A percentile compares a stretch with the other conserved stretches of the same genome.
These are phyloP conservation scores for Phylloporus sp. DNA, from an alignment of 768 basidiomycete species.

Conservation along the genomic window DNA sequence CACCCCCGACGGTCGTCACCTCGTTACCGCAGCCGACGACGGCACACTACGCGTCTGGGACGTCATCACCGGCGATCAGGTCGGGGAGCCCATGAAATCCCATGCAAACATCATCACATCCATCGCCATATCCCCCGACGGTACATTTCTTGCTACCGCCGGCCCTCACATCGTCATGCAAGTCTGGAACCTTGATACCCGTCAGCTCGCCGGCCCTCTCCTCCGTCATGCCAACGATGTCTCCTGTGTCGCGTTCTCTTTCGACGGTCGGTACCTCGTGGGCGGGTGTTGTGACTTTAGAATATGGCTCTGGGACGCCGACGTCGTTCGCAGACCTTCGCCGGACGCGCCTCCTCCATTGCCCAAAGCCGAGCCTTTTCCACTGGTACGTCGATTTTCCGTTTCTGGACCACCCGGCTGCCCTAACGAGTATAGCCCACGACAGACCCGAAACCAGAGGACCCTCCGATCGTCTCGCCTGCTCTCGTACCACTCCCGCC, in stretches of 20 bases:
- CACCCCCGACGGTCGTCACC: constrained; percentile 24
- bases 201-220: constrained; percentile 12
- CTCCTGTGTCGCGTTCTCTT: constrained; percentile 31
- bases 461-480: constrained; percentile 5
- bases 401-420: neutral
- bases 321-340: constrained; percentile 15
- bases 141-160: constrained; percentile 30
- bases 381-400: constrained; percentile 8
- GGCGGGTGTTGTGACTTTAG: constrained; percentile 28
- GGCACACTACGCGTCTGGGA: constrained; percentile 32
- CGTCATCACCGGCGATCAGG: constrained; percentile 24
- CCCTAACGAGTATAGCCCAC: constrained; percentile 12
- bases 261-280: constrained; percentile 25
- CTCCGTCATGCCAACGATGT: constrained; percentile 29
- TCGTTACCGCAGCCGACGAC: constrained; percentile 28
- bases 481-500: constrained; percentile 22
- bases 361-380: constrained; percentile 6
- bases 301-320: constrained; percentile 28
- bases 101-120: constrained; percentile 28
- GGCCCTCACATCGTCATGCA: constrained; percentile 28
- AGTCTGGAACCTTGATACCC: constrained; percentile 27
- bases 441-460: constrained; percentile 4
- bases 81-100: constrained; percentile 29
- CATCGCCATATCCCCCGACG: constrained; percentile 30
- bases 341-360: constrained; percentile 8